Evolutionary conservation across 768 basidiomycete genomes (phyloP).

Genomic region (Mrakia hoshinonis): DNA sequence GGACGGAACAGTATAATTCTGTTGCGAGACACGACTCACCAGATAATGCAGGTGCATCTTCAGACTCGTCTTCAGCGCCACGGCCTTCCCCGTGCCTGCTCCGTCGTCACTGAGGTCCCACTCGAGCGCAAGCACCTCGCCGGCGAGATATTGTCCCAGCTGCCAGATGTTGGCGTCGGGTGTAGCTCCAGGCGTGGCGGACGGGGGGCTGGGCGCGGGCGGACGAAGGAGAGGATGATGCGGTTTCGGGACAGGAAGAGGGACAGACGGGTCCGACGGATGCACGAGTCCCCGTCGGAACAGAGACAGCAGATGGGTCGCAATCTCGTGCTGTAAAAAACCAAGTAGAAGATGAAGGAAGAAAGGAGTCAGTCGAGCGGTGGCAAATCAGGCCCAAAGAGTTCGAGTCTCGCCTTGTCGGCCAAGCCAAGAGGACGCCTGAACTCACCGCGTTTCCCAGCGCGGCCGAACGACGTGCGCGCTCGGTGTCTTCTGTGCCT

Average conservation of each 20-base stretch:
- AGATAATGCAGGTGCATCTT: slow-evolving; percentile 23
- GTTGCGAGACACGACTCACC: not conserved
- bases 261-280: slow-evolving; percentile 16
- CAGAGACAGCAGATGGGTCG: slow-evolving; percentile 17
- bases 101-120: slow-evolving; percentile 8
- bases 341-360: not conserved
- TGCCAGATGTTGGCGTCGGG: slow-evolving; percentile 8
- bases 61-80: slow-evolving; percentile 13
- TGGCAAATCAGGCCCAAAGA: not conserved
- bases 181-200: not conserved
- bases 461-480: not conserved
- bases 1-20: too few species aligned
- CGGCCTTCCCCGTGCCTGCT: not conserved
- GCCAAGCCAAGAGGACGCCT: not conserved
- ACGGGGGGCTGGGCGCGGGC: not conserved
- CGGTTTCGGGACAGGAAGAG: slow-evolving; percentile 1
- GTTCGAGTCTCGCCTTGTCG: too few species aligned
- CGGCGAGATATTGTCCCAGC: slow-evolving; percentile 8
- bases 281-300: slow-evolving; percentile 20
- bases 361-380: not conserved
- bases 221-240: slow-evolving; percentile 6
- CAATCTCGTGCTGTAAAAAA: slow-evolving; percentile 11
- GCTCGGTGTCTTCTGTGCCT: not conserved
- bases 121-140: not conserved
- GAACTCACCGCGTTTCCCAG: slow-evolving; percentile 8